A percentile compares a stretch with the other conserved stretches of the same genome.
Evolutionary conservation across 169 alveolate genomes (phyloP).

Genomic region (Babesia sp.): DNA sequence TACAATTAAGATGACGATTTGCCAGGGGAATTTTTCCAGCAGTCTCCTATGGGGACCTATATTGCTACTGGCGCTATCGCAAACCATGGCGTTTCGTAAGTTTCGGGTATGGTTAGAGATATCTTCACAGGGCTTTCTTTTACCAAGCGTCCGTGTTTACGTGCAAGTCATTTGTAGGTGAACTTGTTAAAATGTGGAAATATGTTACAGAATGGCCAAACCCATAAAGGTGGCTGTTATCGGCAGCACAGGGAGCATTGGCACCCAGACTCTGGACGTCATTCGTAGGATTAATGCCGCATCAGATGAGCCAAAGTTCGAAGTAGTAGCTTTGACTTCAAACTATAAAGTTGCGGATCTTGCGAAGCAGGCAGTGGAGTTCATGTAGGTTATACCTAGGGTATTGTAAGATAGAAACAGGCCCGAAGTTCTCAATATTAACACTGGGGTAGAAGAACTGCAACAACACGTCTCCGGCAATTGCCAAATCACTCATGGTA

Average conservation of each 20-base stretch:
- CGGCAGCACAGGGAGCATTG: conserved; percentile 85
- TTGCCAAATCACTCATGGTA: conserved; percentile 61
- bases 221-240: conserved; percentile 66
- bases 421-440: conserved; percentile 68
- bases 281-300: conserved; percentile 61
- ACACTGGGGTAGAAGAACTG: conserved; percentile 53
- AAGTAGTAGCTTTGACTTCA: conserved; percentile 81
- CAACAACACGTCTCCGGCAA: conserved; percentile 22
- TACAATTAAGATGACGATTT: neutral
- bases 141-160: neutral
- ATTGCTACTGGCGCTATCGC: conserved; percentile 2
- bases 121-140: neutral
- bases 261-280: conserved; percentile 78
- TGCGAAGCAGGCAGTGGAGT: conserved; percentile 71
- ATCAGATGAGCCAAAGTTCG: conserved; percentile 51
- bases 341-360: conserved; percentile 63
- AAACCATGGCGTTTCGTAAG: conserved; percentile 21
- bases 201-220: neutral
- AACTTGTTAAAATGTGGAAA: neutral
- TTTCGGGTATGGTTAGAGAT: neutral
- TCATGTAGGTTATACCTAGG: conserved; percentile 25
- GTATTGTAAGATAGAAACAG: conserved; percentile 29
- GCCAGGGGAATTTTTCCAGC: neutral
- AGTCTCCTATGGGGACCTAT: neutral
- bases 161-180: conserved; percentile 10